Conservation (phyloP, 1,284 basidiomycete species). For the Porphyrellus sp. region DNA sequence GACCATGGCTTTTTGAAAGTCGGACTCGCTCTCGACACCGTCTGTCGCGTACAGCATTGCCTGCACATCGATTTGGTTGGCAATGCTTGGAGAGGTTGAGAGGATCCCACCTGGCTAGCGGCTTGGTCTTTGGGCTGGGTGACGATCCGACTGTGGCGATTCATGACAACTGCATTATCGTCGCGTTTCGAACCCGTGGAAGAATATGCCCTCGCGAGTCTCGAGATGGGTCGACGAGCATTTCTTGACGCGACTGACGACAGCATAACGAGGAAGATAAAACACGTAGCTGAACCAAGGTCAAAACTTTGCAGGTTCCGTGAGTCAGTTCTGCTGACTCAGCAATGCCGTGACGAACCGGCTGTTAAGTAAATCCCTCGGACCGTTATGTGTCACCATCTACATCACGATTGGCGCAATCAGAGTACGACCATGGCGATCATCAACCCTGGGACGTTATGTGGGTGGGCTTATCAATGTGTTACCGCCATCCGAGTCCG, state of each 20-base stretch:
- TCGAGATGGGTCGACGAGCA: conserved; percentile 16
- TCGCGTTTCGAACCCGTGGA: conserved; percentile 41
- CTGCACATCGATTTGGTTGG: conserved; percentile 38
- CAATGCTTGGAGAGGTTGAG: not conserved
- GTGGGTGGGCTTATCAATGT: not conserved
- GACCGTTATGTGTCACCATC: too few relatives aligned
- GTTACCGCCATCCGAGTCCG: not conserved
- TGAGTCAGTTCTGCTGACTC: conserved; percentile 23
- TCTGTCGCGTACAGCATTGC: conserved; percentile 98
- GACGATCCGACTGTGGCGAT: conserved; percentile 79
- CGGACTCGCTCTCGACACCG: conserved; percentile 71
- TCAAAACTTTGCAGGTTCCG: not conserved
- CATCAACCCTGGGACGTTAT: not conserved
- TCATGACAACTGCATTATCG: conserved; percentile 65
- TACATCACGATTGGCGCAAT: too few relatives aligned
- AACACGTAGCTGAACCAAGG: not conserved
- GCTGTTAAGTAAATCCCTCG: too few relatives aligned
- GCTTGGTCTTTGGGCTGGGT: conserved; percentile 92
- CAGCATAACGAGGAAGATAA: conserved; percentile 18
- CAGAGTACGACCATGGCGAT: too few relatives aligned
- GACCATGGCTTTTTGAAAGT: conserved; percentile 94
- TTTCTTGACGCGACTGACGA: conserved; percentile 20
- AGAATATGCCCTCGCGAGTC: conserved; percentile 39
- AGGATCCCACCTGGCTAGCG: conserved; percentile 73
- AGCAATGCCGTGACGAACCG: conserved; percentile 7